Percentiles rank a stretch among this genome's conserved stretches.
phyloP scores from a whole-genome alignment of 441 rosid species.

The Codiaeum variegatum region DNA sequence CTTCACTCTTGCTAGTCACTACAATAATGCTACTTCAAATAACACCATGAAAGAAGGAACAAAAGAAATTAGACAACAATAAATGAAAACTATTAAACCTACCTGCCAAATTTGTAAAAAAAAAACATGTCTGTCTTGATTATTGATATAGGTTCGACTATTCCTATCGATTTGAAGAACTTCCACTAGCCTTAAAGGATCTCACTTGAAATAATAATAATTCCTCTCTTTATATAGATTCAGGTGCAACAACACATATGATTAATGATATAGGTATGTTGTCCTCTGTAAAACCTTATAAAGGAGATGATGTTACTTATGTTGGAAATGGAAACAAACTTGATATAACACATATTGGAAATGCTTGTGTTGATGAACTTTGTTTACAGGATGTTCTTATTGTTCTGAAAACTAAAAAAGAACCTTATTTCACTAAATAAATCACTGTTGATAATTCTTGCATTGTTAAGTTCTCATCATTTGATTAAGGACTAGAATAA shows the following conservation, averaged over 20 bases:
- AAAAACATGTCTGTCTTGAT: neutral
- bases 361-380: neutral
- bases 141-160: conserved; percentile 11
- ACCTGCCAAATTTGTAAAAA: neutral
- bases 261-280: neutral
- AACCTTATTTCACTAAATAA: neutral
- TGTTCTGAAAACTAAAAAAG: neutral
- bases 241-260: neutral
- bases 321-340: conserved; percentile 4
- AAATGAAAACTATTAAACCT: neutral
- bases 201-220: neutral
- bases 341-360: neutral
- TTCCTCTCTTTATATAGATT: neutral
- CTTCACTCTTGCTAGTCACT: neutral
- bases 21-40: neutral
- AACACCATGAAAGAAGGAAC: neutral
- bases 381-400: neutral
- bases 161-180: conserved; percentile 3
- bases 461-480: neutral
- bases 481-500: neutral
- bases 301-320: neutral
- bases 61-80: neutral
- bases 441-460: neutral
- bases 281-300: neutral
- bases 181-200: neutral